Base-by-base conservation (phyloP, 257 asterid genomes). In the Ballota nigra region DNA sequence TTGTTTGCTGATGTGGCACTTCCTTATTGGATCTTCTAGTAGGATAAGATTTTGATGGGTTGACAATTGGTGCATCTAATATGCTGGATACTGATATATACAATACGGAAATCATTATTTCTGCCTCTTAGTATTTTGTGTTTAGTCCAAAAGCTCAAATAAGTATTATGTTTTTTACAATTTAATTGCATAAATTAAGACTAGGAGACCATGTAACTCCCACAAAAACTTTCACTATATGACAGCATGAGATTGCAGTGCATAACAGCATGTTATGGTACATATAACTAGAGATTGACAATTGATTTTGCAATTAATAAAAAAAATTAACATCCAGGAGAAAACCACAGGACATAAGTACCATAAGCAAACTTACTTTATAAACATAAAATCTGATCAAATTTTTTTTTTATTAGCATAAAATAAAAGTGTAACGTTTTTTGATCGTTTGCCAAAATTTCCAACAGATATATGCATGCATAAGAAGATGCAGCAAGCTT, bases 21-120 rank as follows among this genome's bases (percentile, higher is more conserved):
- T 0, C 0, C 1, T 0, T 34, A 87, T 87, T 86, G 96, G 94
- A 5, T 77, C 55, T 22, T 16, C 12, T 28, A 51, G 22, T 13
- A 75, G 83, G 95, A 92, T 92, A 87, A 85, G 95, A 86, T 87
- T 73, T 78, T 64, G 74, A 49, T 62, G 74, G 69, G 73, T 75
- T 67, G 63, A 52, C 61, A 41, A 36, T 33, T 33, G 34, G 34
- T 29, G 34, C 34, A 29, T 29, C 34, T 29, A 29, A 29, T 29
- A 29, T 29, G 34, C 5, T 29, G 34, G 34, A 4, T 29, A 6
- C n/a, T n/a, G 34, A 29, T 29, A 29, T 6, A 29, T 29, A 28
- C 31, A n/a, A n/a, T n/a, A 36, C 43, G 10, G 12, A 38, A 38
- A 38, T 38, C 4, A 1, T 9, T 38, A 38, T 38, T 38, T 38